Evolutionary conservation across 352 stramenopile species (phyloP).

Genomic region (Phytophthora cactorum): DNA sequence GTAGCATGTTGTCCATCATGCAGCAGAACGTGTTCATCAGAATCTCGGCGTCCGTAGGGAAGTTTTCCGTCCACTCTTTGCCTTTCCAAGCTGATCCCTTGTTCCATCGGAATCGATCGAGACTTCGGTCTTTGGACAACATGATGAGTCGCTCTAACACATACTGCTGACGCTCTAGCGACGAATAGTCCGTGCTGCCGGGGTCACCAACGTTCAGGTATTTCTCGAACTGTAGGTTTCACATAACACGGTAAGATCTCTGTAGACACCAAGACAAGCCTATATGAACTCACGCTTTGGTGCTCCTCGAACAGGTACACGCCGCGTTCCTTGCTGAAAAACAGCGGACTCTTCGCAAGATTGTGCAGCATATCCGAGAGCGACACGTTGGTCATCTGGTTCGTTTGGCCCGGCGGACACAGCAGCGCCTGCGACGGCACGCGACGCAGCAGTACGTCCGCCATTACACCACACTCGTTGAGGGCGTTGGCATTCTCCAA

Average conservation of each 20-base stretch:
- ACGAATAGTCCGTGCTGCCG: conserved; percentile 73
- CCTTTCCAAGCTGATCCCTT: conserved; percentile 85
- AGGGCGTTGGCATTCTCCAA: conserved; percentile 82
- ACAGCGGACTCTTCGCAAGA: conserved; percentile 70
- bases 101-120: conserved; percentile 86
- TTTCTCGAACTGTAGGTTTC: conserved; percentile 73
- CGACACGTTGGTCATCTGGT: conserved; percentile 86
- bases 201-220: conserved; percentile 86
- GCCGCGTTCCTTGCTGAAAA: conserved; percentile 76
- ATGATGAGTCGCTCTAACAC: conserved; percentile 84
- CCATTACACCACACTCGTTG: conserved; percentile 80
- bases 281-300: conserved; percentile 56
- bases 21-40: conserved; percentile 90
- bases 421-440: conserved; percentile 76
- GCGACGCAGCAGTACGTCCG: conserved; percentile 76
- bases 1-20: conserved; percentile 89
- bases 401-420: conserved; percentile 71
- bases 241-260: conserved; percentile 12
- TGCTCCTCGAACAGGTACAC: conserved; percentile 86
- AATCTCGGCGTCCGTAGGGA: conserved; percentile 85
- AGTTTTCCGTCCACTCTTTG: conserved; percentile 81
- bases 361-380: conserved; percentile 77
- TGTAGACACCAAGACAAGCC: background rate
- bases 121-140: conserved; percentile 87
- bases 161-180: conserved; percentile 84